Evolutionary conservation across 2,329 filamentous ascomycete genomes (phyloP).

Genomic region (Fusarium austroafricanum): DNA sequence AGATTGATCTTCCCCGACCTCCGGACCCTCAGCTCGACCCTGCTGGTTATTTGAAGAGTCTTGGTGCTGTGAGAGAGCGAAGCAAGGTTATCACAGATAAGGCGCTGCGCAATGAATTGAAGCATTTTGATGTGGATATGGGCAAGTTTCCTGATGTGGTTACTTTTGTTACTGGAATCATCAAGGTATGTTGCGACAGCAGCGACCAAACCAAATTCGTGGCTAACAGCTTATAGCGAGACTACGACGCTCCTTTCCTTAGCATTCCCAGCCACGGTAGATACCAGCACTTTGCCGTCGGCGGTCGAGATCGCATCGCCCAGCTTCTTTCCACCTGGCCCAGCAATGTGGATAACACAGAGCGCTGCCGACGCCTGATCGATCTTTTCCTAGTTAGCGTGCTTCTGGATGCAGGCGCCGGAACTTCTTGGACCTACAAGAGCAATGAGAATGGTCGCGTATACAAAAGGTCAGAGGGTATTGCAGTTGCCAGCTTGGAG

Average conservation of each 20-base stretch:
- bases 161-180: slow-evolving; percentile 88
- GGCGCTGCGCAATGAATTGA: slow-evolving; percentile 79
- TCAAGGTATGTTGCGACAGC: slow-evolving; percentile 73
- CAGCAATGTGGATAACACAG: slow-evolving; percentile 74
- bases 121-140: slow-evolving; percentile 91
- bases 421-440: slow-evolving; percentile 91
- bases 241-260: slow-evolving; percentile 66
- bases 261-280: slow-evolving; percentile 86
- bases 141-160: slow-evolving; percentile 85
- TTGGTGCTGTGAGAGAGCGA: slow-evolving; percentile 87
- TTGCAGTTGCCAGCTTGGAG: slow-evolving; percentile 80
- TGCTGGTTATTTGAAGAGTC: slow-evolving; percentile 88
- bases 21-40: slow-evolving; percentile 91
- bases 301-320: slow-evolving; percentile 78
- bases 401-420: slow-evolving; percentile 87
- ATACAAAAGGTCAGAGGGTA: slow-evolving; percentile 87
- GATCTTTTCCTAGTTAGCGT: slow-evolving; percentile 85
- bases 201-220: neutral
- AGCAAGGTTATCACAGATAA: slow-evolving; percentile 79
- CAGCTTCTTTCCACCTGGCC: slow-evolving; percentile 78
- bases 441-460: slow-evolving; percentile 86
- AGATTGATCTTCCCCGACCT: slow-evolving; percentile 83
- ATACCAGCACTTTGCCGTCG: slow-evolving; percentile 87
- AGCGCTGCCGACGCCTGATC: slow-evolving; percentile 79
- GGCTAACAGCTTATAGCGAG: slow-evolving; percentile 54